Base-by-base conservation (phyloP, 2,329 filamentous ascomycete genomes). In the Botrytis sinoallii region DNA sequence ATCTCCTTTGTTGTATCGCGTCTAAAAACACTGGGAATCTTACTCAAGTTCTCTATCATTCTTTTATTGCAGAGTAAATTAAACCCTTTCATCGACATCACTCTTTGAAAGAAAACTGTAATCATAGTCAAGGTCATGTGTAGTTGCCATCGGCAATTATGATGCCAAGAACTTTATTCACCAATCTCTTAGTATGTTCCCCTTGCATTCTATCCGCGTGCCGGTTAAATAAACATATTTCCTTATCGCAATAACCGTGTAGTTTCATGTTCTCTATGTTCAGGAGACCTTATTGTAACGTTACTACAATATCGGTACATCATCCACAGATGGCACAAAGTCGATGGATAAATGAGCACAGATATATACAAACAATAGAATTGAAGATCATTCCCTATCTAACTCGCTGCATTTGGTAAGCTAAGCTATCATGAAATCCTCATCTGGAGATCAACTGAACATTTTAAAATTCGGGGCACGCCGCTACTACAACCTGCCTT, bases 221-320 rank as follows among this genome's bases (percentile, higher is more conserved):
- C 60, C 60, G 60, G 60, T 40, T 40, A 42, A 42, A 63, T 40
- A 40, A 25, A 29, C 25, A 42, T 2, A 42, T n/a, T 20, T 29
- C 38, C 60, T 63, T 63, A 63, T 63, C 38, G 25, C 38, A 42
- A 63, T 63, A 5, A 42, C n/a, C 25, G 40, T 42, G 14, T 40
- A 29, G 20, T 44, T 40, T n/a, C 38, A 63, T 63, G 25, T 29
- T 42, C 60, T 16, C 60, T 6, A 29, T 63, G 60, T n/a, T 63
- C 60, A 63, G 60, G 25, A 63, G 60, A 63, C 60, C 60, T 20
- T 63, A 18, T 40, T 63, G 60, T 63, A 63, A 63, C 60, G 60
- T 63, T 63, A 63, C 60, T 42, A 42, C 25, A 42, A 29, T 63
- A 63, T 63, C 60, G 12, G 16, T 63, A 63, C 60, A 63, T 42